A percentile compares a stretch with the other conserved stretches of the same genome.
Evolutionary conservation across 257 asterid species (phyloP).

Genomic region (Solanum pennellii): DNA sequence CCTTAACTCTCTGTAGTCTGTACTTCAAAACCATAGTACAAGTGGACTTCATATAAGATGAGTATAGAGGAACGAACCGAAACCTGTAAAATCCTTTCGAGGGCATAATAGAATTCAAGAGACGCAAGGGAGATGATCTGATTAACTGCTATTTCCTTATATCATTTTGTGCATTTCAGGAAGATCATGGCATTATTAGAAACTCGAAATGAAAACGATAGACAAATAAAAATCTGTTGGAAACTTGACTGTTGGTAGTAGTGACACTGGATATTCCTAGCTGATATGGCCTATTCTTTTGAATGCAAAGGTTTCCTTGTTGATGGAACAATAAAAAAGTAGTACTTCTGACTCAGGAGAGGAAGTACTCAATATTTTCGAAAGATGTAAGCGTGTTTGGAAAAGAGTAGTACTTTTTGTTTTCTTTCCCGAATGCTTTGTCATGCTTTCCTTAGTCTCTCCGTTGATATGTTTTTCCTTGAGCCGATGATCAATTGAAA

Average conservation of each 20-base stretch:
- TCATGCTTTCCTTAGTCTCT: neutral
- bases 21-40: neutral
- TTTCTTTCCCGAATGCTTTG: neutral
- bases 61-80: neutral
- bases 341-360: neutral
- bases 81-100: neutral
- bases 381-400: neutral
- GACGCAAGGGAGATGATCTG: neutral
- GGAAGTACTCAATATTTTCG: neutral
- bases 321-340: neutral
- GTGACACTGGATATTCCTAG: neutral
- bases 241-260: neutral
- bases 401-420: neutral
- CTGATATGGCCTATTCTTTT: neutral
- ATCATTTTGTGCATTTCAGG: neutral
- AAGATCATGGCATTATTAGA: neutral
- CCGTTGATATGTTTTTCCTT: neutral
- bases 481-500: neutral
- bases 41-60: neutral
- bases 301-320: neutral
- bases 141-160: neutral
- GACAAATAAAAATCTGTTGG: neutral
- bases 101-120: neutral
- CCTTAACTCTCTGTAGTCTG: neutral
- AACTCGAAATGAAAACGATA: neutral